Percentiles rank a stretch among this genome's conserved stretches.
Conservation (phyloP, 164 flowering plant genomes). For the Aristolochia californica region DNA sequence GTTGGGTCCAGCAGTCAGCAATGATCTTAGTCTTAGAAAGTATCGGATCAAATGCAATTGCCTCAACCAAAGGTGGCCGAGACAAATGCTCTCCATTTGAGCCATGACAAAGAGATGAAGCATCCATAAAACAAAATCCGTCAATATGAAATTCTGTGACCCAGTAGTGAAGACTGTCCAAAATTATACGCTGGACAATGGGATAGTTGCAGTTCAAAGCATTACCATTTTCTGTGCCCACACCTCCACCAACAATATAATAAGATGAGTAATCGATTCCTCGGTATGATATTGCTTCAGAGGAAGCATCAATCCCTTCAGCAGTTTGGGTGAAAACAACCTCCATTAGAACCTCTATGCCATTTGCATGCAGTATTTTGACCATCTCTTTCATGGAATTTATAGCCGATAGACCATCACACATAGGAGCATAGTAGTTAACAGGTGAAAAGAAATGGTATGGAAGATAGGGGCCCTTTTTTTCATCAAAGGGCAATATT, state of each 20-base stretch:
- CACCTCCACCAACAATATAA: constrained; percentile 19
- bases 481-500: constrained; percentile 54
- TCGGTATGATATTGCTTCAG: constrained; percentile 26
- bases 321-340: constrained; percentile 76
- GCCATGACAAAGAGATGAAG: constrained; percentile 64
- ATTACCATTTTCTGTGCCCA: constrained; percentile 20
- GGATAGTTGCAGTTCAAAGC: constrained; percentile 72
- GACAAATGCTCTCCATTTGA: too few relatives aligned
- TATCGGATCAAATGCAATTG: constrained; percentile 81
- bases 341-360: constrained; percentile 79
- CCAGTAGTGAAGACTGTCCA: constrained; percentile 91
- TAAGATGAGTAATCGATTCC: constrained; percentile 64
- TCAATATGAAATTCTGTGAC: constrained; percentile 82
- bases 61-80: constrained; percentile 84
- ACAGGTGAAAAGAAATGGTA: constrained; percentile 73
- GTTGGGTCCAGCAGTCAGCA: constrained; percentile 78
- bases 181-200: constrained; percentile 54
- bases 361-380: constrained; percentile 61
- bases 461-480: constrained; percentile 76
- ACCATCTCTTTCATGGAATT: constrained; percentile 72
- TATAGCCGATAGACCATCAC: constrained; percentile 33
- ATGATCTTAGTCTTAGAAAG: constrained; percentile 74
- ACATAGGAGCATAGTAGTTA: constrained; percentile 39
- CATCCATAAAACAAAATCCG: constrained; percentile 79
- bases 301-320: constrained; percentile 28